These are phyloP conservation scores for Arabis alpina DNA, from an alignment of 345 rosid genomes.

Conservation along the genomic window DNA sequence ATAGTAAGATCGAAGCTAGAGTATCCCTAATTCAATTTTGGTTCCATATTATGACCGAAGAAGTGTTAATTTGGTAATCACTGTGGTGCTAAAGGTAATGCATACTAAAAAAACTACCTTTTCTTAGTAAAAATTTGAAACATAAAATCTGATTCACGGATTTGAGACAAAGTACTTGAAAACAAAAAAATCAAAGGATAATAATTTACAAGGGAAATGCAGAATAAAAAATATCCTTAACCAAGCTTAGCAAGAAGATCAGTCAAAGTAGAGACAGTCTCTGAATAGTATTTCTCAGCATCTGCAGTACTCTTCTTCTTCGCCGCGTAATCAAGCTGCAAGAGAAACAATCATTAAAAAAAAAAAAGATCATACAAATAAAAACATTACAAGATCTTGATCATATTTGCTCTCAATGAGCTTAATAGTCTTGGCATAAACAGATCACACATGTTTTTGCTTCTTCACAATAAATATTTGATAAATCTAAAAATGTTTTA, in stretches of 20 bases:
- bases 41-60: too few relatives aligned
- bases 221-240: constrained; percentile 39
- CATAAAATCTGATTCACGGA: constrained; percentile 20
- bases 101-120: constrained; percentile 16
- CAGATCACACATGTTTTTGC: not conserved
- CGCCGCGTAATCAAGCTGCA: constrained; percentile 88
- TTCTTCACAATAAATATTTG: not conserved
- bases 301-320: constrained; percentile 77
- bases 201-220: constrained; percentile 31
- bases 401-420: not conserved
- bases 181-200: constrained; percentile 29
- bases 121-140: constrained; percentile 15
- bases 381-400: not conserved
- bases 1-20: too few relatives aligned
- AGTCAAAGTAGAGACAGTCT: constrained; percentile 74
- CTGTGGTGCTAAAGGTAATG: not conserved
- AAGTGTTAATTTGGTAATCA: not conserved
- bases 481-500: too few relatives aligned
- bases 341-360: constrained; percentile 20
- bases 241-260: constrained; percentile 92
- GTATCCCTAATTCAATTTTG: too few relatives aligned
- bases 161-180: constrained; percentile 22
- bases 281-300: constrained; percentile 86
- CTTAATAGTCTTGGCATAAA: constrained; percentile 3
- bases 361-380: not conserved